phyloP scores from a whole-genome alignment of 495 filamentous ascomycete species.

The Trichoderma reesei region DNA sequence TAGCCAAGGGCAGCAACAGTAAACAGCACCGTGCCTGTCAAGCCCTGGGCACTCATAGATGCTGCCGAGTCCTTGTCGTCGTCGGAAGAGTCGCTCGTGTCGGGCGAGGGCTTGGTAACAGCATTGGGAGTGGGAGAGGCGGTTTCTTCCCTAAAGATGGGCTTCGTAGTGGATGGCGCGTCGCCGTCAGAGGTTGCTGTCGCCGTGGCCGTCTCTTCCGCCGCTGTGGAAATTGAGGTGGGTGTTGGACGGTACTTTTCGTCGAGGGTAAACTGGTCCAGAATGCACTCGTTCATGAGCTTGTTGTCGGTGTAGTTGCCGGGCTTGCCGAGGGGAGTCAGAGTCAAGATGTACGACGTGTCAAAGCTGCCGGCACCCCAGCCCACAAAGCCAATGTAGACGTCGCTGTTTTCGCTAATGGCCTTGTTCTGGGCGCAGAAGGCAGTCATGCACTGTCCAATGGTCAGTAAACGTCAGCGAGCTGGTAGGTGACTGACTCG shows the following conservation, averaged over 20 bases:
- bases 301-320: constrained; percentile 28
- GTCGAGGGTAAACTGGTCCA: constrained; percentile 12
- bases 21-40: neutral
- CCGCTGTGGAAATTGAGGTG: neutral
- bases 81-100: neutral
- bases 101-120: neutral
- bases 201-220: neutral
- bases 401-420: constrained; percentile 41
- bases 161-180: neutral
- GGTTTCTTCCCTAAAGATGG: neutral
- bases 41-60: neutral
- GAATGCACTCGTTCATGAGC: constrained; percentile 30
- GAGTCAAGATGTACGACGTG: constrained; percentile 33
- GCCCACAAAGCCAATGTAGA: constrained; percentile 39
- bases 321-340: constrained; percentile 34
- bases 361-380: constrained; percentile 42
- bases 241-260: neutral
- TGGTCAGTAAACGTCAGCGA: neutral
- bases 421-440: constrained; percentile 38
- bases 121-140: neutral
- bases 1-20: neutral
- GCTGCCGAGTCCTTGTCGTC: neutral
- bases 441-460: constrained; percentile 25
- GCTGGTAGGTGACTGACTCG: neutral
- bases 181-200: neutral